Conservation (phyloP, 2,329 filamentous ascomycete genomes). For the Eutypella sp. region DNA sequence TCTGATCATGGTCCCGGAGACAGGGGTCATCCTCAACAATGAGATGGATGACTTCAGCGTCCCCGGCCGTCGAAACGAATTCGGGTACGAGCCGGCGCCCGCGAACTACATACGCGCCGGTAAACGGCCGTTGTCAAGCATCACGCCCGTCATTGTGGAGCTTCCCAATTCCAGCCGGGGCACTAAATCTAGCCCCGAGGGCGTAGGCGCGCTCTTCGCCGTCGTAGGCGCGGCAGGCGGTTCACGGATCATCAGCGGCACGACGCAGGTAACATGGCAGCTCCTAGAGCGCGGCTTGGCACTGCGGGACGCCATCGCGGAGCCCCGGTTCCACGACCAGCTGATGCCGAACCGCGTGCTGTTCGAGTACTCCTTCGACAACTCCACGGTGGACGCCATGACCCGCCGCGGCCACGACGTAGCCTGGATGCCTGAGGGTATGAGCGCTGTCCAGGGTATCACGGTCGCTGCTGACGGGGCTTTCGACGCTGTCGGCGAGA, state of each 20-base stretch:
- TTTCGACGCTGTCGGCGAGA: slow-evolving; percentile 76
- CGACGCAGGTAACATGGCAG: slow-evolving; percentile 68
- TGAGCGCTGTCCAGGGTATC: slow-evolving; percentile 69
- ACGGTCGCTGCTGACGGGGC: slow-evolving; percentile 55
- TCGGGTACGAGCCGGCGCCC: slow-evolving; percentile 75
- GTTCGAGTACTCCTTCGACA: slow-evolving; percentile 67
- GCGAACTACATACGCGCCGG: slow-evolving; percentile 76
- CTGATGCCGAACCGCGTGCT: slow-evolving; percentile 64
- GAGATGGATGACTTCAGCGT: slow-evolving; percentile 82
- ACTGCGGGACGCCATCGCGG: slow-evolving; percentile 55
- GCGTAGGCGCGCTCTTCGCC: slow-evolving; percentile 58
- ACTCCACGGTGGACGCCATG: slow-evolving; percentile 60
- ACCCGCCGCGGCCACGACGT: slow-evolving; percentile 63
- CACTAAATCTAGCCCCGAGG: too few relatives aligned
- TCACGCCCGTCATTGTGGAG: slow-evolving; percentile 72
- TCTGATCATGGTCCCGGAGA: slow-evolving; percentile 71
- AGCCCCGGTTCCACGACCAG: slow-evolving; percentile 76
- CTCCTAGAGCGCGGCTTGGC: slow-evolving; percentile 61
- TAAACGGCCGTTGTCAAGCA: slow-evolving; percentile 80
- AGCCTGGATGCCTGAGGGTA: slow-evolving; percentile 57
- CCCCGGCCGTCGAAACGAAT: slow-evolving; percentile 70
- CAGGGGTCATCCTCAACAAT: slow-evolving; percentile 74
- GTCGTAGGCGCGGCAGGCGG: slow-evolving; percentile 74
- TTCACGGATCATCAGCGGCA: slow-evolving; percentile 76
- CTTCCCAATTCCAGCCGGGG: too few relatives aligned